Conservation (phyloP, 352 stramenopile species). For the Globisporangium acanthophoron region DNA sequence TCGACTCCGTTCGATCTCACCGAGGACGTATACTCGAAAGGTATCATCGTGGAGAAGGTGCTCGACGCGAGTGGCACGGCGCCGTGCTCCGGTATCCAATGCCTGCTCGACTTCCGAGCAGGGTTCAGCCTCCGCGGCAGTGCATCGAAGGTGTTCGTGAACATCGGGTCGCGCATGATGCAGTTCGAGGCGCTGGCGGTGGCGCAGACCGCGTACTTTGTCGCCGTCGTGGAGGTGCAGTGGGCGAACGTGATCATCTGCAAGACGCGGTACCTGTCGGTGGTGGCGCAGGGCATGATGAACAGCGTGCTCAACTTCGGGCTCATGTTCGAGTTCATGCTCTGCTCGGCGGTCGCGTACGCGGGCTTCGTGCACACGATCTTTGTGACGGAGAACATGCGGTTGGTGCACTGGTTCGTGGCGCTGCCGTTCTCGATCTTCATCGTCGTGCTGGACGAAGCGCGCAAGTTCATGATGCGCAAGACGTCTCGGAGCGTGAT, state of each 20-base stretch:
- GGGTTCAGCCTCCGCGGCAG: constrained; percentile 37
- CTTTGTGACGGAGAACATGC: constrained; percentile 80
- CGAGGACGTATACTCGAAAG: constrained; percentile 39
- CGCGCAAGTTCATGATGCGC: constrained; percentile 89
- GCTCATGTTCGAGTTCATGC: constrained; percentile 90
- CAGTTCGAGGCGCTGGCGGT: constrained; percentile 79
- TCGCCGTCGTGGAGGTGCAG: constrained; percentile 85
- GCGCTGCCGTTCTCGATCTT: constrained; percentile 87
- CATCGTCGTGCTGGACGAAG: constrained; percentile 89
- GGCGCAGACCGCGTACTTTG: constrained; percentile 84
- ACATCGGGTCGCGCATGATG: constrained; percentile 87
- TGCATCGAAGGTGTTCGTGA: constrained; percentile 33
- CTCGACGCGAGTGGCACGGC: constrained; percentile 20
- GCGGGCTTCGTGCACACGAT: constrained; percentile 75
- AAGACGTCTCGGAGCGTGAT: constrained; percentile 65
- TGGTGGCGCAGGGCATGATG: constrained; percentile 89
- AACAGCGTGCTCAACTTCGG: constrained; percentile 93
- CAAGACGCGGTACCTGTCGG: constrained; percentile 90
- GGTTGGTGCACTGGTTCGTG: constrained; percentile 89
- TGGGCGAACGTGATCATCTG: constrained; percentile 91
- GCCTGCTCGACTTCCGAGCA: constrained; percentile 50
- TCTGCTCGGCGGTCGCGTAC: constrained; percentile 85
- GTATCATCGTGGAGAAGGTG: constrained; percentile 46
- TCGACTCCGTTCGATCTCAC: constrained; percentile 24
- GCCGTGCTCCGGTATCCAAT: constrained; percentile 31